phyloP scores from a whole-genome alignment of 164 flowering plant genomes.

The Vitis amurensis region DNA sequence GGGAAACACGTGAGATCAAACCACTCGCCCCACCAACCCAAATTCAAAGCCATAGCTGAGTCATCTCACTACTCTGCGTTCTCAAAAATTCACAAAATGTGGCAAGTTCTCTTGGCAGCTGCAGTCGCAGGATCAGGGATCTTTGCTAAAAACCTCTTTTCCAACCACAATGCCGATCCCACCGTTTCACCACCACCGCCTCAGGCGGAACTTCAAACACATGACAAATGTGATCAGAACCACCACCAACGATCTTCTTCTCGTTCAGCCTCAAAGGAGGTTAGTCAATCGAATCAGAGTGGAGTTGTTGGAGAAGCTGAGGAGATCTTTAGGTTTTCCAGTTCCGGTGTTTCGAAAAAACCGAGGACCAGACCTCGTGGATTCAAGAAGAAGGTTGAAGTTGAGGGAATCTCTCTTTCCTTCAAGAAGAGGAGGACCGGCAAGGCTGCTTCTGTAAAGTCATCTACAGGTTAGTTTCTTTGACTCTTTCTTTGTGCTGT shows the following conservation, averaged over 20 bases:
- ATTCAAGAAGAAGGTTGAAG: constrained; percentile 24
- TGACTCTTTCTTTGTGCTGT: neutral
- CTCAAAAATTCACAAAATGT: constrained; percentile 36
- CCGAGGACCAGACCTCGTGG: constrained; percentile 7
- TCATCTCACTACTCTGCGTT: no score
- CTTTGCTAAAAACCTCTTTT: constrained; percentile 40
- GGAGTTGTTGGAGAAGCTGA: constrained; percentile 9
- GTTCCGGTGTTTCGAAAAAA: constrained; percentile 29
- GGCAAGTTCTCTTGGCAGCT: constrained; percentile 65
- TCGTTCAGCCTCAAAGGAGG: no score
- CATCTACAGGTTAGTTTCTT: constrained; percentile 36
- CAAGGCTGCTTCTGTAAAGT: constrained; percentile 31
- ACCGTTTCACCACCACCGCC: neutral
- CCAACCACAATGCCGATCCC: neutral
- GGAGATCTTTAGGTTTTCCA: constrained; percentile 64
- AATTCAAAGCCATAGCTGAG: no score
- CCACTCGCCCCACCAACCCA: no score
- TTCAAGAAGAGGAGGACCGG: constrained; percentile 58
- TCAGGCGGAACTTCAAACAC: neutral
- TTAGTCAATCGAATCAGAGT: no score
- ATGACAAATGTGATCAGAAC: neutral
- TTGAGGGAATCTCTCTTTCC: constrained; percentile 31
- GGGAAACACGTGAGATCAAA: constrained; percentile 19
- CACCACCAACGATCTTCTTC: no score
- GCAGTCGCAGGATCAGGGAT: constrained; percentile 67